Evolutionary conservation across 129 eudicot species (phyloP), one percentile per base, ranked within the genome.

Genomic region (Pittosporum tobira): DNA sequence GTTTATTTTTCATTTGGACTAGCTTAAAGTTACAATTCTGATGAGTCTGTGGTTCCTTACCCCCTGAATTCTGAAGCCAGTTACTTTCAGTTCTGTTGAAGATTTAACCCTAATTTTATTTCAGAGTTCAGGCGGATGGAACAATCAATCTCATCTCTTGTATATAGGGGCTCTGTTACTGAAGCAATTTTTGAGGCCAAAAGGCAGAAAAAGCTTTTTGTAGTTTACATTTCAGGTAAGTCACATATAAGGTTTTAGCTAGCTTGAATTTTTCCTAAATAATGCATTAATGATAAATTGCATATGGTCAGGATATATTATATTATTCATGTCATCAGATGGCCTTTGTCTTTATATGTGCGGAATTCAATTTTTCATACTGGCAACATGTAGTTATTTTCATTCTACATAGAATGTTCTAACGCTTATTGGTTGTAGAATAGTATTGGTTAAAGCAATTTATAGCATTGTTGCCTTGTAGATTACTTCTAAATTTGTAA

Each of bases 121-220:
- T 28, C 38, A 29, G 43, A 58, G 49, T 66, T 28, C 38, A 29
- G 43, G 52, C 83, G 84, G 96, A 88, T 88, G 96, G 96, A 84
- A 62, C 77, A 30, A 22, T 58, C 83, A 42, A 50, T 84, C 20
- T 81, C 91, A 6, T 66, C 84, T 48, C 81, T 88, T 36, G 84
- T 91, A 23, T 88, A 73, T 67, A 78, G 43, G 62, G 96, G 96
- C 47, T 81, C 96, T 19, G 77, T 84, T 23, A 12, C 29, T 37
- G 88, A 84, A 72, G 96, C 94, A 59, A 79, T 88, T 46, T 36
- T 67, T 55, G 81, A 78, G 79, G 94, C 96, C 66, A 88, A 84
- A 64, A 77, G 55, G 36, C 87, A 79, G 84, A 84, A 81, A 69
- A 88, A 88, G 69, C 83, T 84, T 48, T 88, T 88, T 64, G 83